Conservation (phyloP, 2,329 filamentous ascomycete genomes). For the Nigrograna mackinnonii region DNA sequence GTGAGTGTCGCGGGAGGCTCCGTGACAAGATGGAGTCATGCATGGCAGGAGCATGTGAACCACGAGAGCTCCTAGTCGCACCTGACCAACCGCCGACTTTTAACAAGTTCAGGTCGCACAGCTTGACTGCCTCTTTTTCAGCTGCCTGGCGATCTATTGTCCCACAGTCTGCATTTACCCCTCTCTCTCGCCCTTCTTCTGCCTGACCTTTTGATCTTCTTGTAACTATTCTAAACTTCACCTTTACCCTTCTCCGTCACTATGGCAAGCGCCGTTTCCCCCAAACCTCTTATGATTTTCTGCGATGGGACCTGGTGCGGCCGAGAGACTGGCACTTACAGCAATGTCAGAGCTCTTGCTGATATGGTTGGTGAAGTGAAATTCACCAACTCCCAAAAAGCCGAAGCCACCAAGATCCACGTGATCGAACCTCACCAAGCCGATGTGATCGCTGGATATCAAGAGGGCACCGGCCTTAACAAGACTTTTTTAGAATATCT, state of each 20-base stretch:
- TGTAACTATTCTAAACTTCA: too few species aligned
- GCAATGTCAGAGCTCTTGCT: conserved; percentile 37
- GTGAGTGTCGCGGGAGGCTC: too few species aligned
- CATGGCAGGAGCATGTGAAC: too few species aligned
- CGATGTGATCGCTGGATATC: conserved; percentile 37
- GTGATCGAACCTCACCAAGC: conserved; percentile 14
- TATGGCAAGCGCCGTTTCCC: conserved; percentile 15
- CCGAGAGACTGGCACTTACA: conserved; percentile 35
- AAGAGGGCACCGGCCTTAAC: conserved; percentile 40
- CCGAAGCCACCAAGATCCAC: conserved; percentile 21
- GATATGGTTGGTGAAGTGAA: conserved; percentile 32
- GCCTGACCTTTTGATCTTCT: too few species aligned
- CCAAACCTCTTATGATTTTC: conserved; percentile 33
- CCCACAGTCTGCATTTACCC: too few species aligned
- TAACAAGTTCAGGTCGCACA: too few species aligned
- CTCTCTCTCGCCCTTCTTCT: too few species aligned
- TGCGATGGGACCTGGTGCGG: conserved; percentile 43
- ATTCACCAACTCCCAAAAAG: conserved; percentile 7
- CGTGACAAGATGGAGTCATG: too few species aligned
- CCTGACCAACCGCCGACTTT: too few species aligned
- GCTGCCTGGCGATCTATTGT: too few species aligned
- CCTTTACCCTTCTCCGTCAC: background rate
- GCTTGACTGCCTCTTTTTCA: too few species aligned
- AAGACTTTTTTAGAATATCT: conserved; percentile 40
- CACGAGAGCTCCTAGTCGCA: too few species aligned